Conservation (phyloP, 495 filamentous ascomycete genomes). For the Hypomontagnella monticulosa region DNA sequence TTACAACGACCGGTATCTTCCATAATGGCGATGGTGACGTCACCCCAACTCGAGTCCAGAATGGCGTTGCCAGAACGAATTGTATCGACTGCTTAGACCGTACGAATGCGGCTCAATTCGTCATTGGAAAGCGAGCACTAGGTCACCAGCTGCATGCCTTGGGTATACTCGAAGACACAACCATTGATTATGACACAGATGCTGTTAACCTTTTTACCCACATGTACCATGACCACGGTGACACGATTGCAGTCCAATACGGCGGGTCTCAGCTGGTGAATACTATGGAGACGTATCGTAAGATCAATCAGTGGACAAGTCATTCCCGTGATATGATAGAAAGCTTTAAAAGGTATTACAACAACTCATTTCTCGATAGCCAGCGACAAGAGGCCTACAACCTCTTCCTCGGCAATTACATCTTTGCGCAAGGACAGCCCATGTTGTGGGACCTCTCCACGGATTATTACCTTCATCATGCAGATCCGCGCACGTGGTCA, state of each 20-base stretch:
- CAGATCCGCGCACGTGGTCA: constrained; percentile 77
- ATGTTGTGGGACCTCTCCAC: constrained; percentile 98
- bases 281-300: constrained; percentile 98
- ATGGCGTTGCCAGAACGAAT: constrained; percentile 93
- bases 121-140: constrained; percentile 94
- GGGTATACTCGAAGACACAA: constrained; percentile 81
- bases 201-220: constrained; percentile 94
- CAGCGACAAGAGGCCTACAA: constrained; percentile 99
- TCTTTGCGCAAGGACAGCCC: constrained; percentile 86
- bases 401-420: constrained; percentile 96
- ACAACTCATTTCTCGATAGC: constrained; percentile 96
- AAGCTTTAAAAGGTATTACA: constrained; percentile 98
- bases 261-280: constrained; percentile 97
- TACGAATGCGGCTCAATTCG: constrained; percentile 97
- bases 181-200: constrained; percentile 92
- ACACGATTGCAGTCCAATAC: constrained; percentile 97
- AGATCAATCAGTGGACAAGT: constrained; percentile 98
- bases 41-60: constrained; percentile 76
- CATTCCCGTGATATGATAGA: constrained; percentile 98
- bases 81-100: constrained; percentile 97
- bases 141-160: constrained; percentile 93
- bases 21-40: constrained; percentile 81
- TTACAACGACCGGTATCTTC: constrained; percentile 90
- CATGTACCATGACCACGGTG: constrained; percentile 97
- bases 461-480: constrained; percentile 96